Evolutionary conservation across 2,329 filamentous ascomycete genomes (phyloP).

Genomic region (Arthrobotrys entomopaga): DNA sequence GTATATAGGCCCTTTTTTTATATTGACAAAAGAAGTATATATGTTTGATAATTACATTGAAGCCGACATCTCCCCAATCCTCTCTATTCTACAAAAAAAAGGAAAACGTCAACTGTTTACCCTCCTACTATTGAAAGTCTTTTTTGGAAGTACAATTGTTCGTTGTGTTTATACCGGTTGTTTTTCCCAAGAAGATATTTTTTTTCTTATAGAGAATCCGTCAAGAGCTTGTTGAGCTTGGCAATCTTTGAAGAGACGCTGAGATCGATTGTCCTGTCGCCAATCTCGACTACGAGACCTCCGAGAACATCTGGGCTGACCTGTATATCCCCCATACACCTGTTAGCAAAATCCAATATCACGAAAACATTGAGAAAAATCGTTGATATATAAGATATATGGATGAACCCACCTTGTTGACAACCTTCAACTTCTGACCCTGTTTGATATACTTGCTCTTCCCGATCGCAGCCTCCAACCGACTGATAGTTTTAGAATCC

Average conservation of each 20-base stretch:
- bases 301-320: constrained; percentile 95
- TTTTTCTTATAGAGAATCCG: constrained; percentile 85
- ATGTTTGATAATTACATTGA: constrained; percentile 54
- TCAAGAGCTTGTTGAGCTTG: constrained; percentile 99
- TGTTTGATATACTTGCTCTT: constrained; percentile 89
- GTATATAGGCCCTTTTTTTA: constrained; percentile 20
- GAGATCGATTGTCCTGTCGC: constrained; percentile 97
- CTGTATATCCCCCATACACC: constrained; percentile 63
- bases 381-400: constrained; percentile 56
- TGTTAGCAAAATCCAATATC: background rate
- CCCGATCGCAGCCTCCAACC: constrained; percentile 85
- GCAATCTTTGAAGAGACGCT: constrained; percentile 93
- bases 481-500: constrained; percentile 83
- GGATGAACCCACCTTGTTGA: constrained; percentile 79
- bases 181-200: background rate
- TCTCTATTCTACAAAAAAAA: constrained; percentile 52
- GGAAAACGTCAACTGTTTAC: background rate
- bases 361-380: background rate
- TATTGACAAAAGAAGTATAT: constrained; percentile 31
- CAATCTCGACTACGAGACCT: constrained; percentile 93
- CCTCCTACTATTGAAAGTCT: too few species aligned
- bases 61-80: constrained; percentile 26
- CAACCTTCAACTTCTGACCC: constrained; percentile 98
- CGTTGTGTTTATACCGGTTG: background rate
- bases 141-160: too few species aligned